These are phyloP conservation scores for Phytophthora sojae DNA, from an alignment of 352 stramenopile genomes.

Conservation along the genomic window DNA sequence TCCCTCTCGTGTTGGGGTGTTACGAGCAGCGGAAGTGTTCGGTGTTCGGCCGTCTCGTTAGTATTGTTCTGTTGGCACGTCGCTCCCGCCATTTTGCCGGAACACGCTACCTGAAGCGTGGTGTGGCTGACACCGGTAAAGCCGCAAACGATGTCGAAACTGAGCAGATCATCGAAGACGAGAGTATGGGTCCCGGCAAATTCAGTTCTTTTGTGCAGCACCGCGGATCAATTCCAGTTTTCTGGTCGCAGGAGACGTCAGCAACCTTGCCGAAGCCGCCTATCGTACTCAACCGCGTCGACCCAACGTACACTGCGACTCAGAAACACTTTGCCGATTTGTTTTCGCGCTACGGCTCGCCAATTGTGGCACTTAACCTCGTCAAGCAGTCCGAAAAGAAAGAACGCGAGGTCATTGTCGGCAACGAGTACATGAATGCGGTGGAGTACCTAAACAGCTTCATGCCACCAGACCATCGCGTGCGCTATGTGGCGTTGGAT, in stretches of 20 bases:
- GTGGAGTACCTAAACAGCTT: conserved; percentile 99
- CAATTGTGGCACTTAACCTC: conserved; percentile 98
- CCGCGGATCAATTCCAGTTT: conserved; percentile 98
- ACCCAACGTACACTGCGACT: conserved; percentile 96
- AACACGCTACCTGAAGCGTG: conserved; percentile 98
- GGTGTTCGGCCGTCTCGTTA: conserved; percentile 96
- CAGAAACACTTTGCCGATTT: conserved; percentile 95
- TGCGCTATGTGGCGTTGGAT: conserved; percentile 97
- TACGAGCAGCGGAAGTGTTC: conserved; percentile 98
- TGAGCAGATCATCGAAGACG: conserved; percentile 96
- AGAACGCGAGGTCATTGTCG: conserved; percentile 97
- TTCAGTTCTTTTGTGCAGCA: conserved; percentile 99
- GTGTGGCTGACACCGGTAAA: conserved; percentile 97
- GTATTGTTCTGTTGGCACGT: conserved; percentile 96
- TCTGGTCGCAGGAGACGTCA: conserved; percentile 99
- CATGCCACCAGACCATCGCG: conserved; percentile 91
- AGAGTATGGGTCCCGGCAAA: conserved; percentile 89
- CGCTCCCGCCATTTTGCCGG: conserved; percentile 98
- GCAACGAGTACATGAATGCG: conserved; percentile 97
- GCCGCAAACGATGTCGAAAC: conserved; percentile 99
- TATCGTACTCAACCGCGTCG: conserved; percentile 97
- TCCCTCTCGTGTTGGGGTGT: conserved; percentile 94
- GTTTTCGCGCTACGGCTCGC: conserved; percentile 96
- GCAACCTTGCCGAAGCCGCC: conserved; percentile 98
- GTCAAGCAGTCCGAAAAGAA: conserved; percentile 98